Conservation (phyloP, 179 eudicot genomes). For the Heliamphora pulchella region DNA sequence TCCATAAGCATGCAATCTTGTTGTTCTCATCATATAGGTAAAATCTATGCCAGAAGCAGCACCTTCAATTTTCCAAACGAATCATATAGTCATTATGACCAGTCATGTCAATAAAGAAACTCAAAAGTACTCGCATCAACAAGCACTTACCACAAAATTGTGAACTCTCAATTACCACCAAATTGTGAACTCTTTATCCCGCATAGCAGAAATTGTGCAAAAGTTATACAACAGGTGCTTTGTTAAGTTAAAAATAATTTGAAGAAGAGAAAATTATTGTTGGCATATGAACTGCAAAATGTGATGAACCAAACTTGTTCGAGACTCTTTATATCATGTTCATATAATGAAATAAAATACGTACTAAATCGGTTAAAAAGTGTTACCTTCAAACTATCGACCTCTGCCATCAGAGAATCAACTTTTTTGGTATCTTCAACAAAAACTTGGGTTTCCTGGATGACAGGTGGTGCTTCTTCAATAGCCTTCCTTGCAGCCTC, state of each 20-base stretch:
- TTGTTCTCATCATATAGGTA: not conserved
- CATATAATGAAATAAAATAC: too few relatives aligned
- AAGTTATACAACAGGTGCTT: not conserved
- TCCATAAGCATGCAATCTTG: conserved; percentile 10
- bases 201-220: not conserved
- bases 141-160: not conserved
- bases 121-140: not conserved
- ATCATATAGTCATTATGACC: not conserved
- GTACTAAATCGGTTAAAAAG: not conserved
- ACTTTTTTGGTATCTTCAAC: conserved; percentile 81
- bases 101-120: not conserved
- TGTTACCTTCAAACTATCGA: conserved; percentile 62
- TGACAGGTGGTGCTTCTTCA: conserved; percentile 85
- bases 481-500: conserved; percentile 74
- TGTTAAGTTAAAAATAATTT: not conserved
- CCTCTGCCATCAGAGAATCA: conserved; percentile 53
- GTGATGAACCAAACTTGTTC: not conserved
- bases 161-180: too few relatives aligned
- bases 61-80: not conserved
- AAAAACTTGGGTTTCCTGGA: conserved; percentile 75
- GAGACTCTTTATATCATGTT: not conserved
- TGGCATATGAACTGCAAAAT: not conserved
- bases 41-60: not conserved
- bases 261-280: not conserved
- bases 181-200: not conserved